Percentiles rank a stretch among this genome's conserved stretches.
These are phyloP conservation scores for Alternaria panax DNA, from an alignment of 2,329 filamentous ascomycete genomes.

Conservation along the genomic window DNA sequence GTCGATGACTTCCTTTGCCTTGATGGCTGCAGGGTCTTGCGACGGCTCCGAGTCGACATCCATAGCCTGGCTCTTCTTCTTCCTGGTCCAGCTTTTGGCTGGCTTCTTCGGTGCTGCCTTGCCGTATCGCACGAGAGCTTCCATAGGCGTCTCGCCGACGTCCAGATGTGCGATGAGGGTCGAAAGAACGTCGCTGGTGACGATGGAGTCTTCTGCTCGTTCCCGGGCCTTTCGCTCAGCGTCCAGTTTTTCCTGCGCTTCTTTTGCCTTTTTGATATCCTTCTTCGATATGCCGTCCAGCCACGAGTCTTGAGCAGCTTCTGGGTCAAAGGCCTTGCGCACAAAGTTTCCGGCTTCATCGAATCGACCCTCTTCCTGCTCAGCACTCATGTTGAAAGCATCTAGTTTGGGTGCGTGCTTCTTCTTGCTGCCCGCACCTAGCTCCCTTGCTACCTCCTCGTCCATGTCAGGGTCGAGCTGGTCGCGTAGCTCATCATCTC, in stretches of 20 bases:
- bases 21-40: conserved; percentile 72
- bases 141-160: conserved; percentile 82
- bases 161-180: conserved; percentile 77
- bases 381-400: conserved; percentile 90
- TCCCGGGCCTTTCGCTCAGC: conserved; percentile 75
- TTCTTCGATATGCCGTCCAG: conserved; percentile 91
- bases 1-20: conserved; percentile 77
- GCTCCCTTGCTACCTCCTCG: conserved; percentile 64
- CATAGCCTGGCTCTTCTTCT: conserved; percentile 64
- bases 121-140: conserved; percentile 83
- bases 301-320: conserved; percentile 91
- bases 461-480: conserved; percentile 74
- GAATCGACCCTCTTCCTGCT: conserved; percentile 92
- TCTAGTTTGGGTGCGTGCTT: conserved; percentile 92
- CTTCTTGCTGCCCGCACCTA: conserved; percentile 90
- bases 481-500: conserved; percentile 70
- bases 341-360: conserved; percentile 92
- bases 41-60: conserved; percentile 69
- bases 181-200: conserved; percentile 76
- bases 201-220: conserved; percentile 74
- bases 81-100: conserved; percentile 57
- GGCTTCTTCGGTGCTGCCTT: conserved; percentile 61
- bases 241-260: conserved; percentile 85
- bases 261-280: conserved; percentile 86
- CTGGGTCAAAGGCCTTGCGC: conserved; percentile 85